Conservation (phyloP, 1,284 basidiomycete species). For the Trametes versicolor region DNA sequence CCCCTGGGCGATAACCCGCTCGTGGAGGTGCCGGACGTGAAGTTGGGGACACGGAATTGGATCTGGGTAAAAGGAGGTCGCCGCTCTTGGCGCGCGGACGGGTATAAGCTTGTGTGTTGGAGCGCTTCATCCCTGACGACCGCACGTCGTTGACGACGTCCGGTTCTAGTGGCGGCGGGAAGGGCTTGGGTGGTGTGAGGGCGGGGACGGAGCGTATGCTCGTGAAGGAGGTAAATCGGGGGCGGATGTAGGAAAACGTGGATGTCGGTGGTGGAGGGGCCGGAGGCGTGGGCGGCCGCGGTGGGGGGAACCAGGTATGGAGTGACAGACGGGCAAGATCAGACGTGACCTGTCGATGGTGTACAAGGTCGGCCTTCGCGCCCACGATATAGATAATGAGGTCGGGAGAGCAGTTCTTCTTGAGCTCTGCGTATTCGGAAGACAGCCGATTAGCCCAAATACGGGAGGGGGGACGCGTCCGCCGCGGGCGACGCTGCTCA, state of each 20-base stretch:
- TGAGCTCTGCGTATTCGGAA: slow-evolving; percentile 67
- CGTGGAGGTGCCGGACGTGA: slow-evolving; percentile 52
- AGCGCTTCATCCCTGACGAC: slow-evolving; percentile 44
- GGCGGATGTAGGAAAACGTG: slow-evolving; percentile 85
- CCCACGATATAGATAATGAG: slow-evolving; percentile 94
- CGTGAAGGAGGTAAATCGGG: slow-evolving; percentile 84
- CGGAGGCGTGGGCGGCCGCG: slow-evolving; percentile 65
- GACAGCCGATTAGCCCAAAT: slow-evolving; percentile 6
- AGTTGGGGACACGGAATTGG: slow-evolving; percentile 41
- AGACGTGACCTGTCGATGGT: slow-evolving; percentile 76
- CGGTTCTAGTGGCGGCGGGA: slow-evolving; percentile 40
- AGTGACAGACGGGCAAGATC: slow-evolving; percentile 84
- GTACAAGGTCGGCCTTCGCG: slow-evolving; percentile 85
- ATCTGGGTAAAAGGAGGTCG: slow-evolving; percentile 43
- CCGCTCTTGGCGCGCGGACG: slow-evolving; percentile 46
- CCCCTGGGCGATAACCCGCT: slow-evolving; percentile 56
- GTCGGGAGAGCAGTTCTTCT: slow-evolving; percentile 86
- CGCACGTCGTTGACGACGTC: slow-evolving; percentile 41
- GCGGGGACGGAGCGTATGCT: slow-evolving; percentile 63
- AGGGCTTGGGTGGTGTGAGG: slow-evolving; percentile 34
- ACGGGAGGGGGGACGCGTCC: slow-evolving; percentile 1
- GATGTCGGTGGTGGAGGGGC: slow-evolving; percentile 64
- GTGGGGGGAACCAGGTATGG: slow-evolving; percentile 86
- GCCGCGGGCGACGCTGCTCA: slow-evolving; percentile 40
- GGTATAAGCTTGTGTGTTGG: slow-evolving; percentile 44